phyloP scores from a whole-genome alignment of 108 stramenopile genomes.

The Parmales sp. region DNA sequence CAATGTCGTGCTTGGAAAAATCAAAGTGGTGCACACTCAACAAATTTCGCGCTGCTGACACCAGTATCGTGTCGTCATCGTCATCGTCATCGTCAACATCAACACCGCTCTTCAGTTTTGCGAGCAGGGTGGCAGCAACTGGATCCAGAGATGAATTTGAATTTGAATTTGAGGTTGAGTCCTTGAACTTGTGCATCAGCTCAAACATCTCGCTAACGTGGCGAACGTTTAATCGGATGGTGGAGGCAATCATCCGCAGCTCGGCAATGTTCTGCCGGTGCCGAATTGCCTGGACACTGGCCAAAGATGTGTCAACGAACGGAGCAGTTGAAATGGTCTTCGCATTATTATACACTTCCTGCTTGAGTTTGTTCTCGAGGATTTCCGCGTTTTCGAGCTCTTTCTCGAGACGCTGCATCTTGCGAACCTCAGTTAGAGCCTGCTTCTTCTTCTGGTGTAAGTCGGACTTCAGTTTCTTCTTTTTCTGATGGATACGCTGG shows the following conservation, averaged over 20 bases:
- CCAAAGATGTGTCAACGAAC: background rate
- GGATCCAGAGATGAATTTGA: too few relatives aligned
- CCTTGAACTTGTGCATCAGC: background rate
- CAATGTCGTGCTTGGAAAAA: background rate
- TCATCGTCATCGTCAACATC: too few relatives aligned
- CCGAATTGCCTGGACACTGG: background rate
- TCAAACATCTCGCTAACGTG: constrained; percentile 1
- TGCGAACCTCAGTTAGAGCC: background rate
- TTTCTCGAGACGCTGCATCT: background rate
- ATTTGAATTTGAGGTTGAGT: background rate
- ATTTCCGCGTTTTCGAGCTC: background rate
- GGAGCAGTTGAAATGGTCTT: background rate
- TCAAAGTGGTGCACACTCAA: background rate
- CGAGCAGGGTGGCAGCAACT: too few relatives aligned
- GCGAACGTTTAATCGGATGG: background rate
- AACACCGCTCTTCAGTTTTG: too few relatives aligned
- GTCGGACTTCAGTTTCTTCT: background rate
- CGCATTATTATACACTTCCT: background rate
- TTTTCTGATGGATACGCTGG: background rate
- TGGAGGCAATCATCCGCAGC: background rate
- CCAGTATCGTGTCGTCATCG: too few relatives aligned
- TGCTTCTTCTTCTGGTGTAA: background rate
- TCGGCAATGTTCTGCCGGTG: background rate
- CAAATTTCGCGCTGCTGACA: background rate
- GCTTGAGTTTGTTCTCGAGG: background rate